Percentiles rank a stretch among this genome's conserved stretches.
phyloP scores from a whole-genome alignment of 2,329 filamentous ascomycete species.

The Talaromyces sp. region DNA sequence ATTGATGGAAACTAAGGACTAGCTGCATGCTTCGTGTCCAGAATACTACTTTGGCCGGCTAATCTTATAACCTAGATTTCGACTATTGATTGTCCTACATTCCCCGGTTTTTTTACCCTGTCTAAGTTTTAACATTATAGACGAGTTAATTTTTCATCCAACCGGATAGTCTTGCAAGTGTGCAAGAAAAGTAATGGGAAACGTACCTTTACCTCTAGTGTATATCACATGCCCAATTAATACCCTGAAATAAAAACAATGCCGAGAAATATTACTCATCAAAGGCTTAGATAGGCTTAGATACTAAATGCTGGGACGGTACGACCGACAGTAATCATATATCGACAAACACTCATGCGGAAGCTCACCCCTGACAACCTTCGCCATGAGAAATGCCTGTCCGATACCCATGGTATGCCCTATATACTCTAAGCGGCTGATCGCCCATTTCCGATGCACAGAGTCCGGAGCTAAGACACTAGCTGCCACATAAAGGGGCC shows the following conservation, averaged over 20 bases:
- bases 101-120: neutral
- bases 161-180: neutral
- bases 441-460: neutral
- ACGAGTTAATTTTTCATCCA: neutral
- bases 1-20: too few relatives aligned
- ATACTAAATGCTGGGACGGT: neutral
- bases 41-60: too few relatives aligned
- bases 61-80: too few relatives aligned
- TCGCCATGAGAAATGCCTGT: neutral
- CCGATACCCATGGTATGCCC: constrained; percentile 1
- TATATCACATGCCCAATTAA: neutral
- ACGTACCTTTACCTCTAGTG: neutral
- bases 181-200: neutral
- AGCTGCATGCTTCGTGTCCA: too few relatives aligned
- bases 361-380: neutral
- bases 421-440: neutral
- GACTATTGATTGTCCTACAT: neutral
- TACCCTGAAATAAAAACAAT: neutral
- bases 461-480: neutral
- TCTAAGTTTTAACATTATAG: neutral
- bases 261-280: neutral
- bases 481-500: neutral
- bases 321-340: constrained; percentile 2
- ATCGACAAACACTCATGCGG: neutral
- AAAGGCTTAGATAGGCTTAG: neutral